Evolutionary conservation across 2,329 filamentous ascomycete genomes (phyloP), one percentile per base, ranked within the genome.

Genomic region (Epichloe sylvatica): DNA sequence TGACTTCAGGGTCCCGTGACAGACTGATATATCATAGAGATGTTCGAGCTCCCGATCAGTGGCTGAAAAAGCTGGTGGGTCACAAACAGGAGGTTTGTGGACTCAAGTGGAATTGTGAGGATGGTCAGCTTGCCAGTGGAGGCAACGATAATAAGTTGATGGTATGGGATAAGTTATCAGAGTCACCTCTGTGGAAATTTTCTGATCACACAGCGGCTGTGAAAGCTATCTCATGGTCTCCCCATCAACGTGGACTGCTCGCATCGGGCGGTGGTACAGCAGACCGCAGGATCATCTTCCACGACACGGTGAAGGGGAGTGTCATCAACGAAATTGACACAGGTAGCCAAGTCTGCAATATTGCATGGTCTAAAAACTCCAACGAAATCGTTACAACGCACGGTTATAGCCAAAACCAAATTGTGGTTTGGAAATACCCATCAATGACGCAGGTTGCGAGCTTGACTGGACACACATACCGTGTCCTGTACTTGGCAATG

Each of bases 11-110:
- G 21, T 97, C 91, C 30, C 79, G 92, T 46, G 92, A 98, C 69
- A 84, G 92, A 35, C 73, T 87, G 11, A 98, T 98, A 53, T 94
- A 92, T 60, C 92, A 98, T 63, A 86, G 92, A 51, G 92, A 98
- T 65, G 92, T 98, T 25, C 83, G 92, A 51, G 86, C 86, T 37
- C 88, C 91, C 0, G 87, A 94, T 54, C 92, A 96, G 64, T 95
- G 85, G 76, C 71, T 95, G 35, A 79, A 83, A 51, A 90, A 89
- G 60, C 74, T 98, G 4, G 82, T 88, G 7, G 92, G 92, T 7
- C 92, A 98, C 67, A 98, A 97, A 66, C 92, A 98, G 68, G 92
- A 98, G 68, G 88, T 98, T 12, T 98, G 92, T 63, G 92, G 92
- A 8, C 70, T 98, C 46, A 90, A 90, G 60, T 98, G 92, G 92